Evolutionary conservation across 1,284 basidiomycete genomes (phyloP).

Genomic region (Pisolithus thermaeus): DNA sequence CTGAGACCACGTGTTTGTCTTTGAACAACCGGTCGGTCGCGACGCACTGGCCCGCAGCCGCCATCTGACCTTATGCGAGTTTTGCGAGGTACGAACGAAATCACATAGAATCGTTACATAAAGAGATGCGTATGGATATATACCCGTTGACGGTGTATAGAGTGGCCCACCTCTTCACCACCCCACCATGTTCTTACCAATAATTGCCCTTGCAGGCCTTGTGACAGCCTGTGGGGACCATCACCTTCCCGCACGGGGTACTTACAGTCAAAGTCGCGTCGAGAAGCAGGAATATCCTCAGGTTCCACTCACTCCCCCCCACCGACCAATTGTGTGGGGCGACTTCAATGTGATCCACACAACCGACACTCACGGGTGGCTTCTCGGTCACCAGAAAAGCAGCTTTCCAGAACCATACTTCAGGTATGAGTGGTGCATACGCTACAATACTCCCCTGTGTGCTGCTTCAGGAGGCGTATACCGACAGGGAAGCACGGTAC

Average conservation of each 20-base stretch:
- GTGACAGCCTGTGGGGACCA: slow-evolving; percentile 16
- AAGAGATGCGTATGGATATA: no score
- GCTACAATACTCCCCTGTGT: not conserved
- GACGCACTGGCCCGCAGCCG: no score
- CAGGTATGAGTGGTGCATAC: slow-evolving; percentile 35
- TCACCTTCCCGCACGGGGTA: slow-evolving; percentile 8
- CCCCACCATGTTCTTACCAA: slow-evolving; percentile 2
- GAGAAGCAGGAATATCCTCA: slow-evolving; percentile 39
- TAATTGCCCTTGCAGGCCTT: slow-evolving; percentile 14
- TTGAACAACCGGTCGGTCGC: no score
- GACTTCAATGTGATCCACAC: slow-evolving; percentile 74
- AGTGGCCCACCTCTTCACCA: not conserved
- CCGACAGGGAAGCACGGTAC: not conserved
- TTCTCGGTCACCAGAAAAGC: slow-evolving; percentile 67
- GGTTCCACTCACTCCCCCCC: slow-evolving; percentile 47
- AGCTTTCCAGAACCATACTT: slow-evolving; percentile 73
- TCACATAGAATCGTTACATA: not conserved
- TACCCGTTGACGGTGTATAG: not conserved
- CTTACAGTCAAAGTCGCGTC: slow-evolving; percentile 26
- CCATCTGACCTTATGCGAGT: no score
- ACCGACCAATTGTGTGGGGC: slow-evolving; percentile 64
- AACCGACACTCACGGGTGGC: slow-evolving; percentile 80
- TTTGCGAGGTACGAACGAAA: no score
- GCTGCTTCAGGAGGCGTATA: not conserved
- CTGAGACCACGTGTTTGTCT: no score